A percentile compares a stretch with the other conserved stretches of the same genome.
Conservation (phyloP, 75 land plant genomes). For the Selaginella moellendorffii region DNA sequence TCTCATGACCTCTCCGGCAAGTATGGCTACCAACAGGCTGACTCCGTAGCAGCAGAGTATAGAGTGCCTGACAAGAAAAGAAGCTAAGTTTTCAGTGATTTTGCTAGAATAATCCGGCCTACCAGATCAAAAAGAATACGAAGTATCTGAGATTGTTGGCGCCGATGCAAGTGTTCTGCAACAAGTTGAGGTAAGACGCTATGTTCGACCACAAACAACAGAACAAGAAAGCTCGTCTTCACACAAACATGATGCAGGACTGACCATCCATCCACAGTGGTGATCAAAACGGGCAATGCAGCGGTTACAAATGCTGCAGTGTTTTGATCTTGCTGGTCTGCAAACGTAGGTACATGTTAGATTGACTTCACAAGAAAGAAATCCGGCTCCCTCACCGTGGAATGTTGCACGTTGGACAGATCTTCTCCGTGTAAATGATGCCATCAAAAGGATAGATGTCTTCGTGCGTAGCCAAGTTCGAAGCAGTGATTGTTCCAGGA, state of each 20-base stretch:
- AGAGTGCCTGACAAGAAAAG: constrained; percentile 55
- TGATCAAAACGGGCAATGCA: constrained; percentile 99
- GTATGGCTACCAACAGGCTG: constrained; percentile 42
- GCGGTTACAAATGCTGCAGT: constrained; percentile 84
- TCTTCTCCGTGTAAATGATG: constrained; percentile 50
- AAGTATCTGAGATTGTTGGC: constrained; percentile 88
- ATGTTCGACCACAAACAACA: not conserved
- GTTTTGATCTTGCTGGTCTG: constrained; percentile 97
- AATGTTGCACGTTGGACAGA: constrained; percentile 84
- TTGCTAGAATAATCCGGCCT: constrained; percentile 2
- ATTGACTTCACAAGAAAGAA: not conserved
- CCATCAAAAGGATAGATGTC: constrained; percentile 79
- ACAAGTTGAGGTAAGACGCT: not conserved
- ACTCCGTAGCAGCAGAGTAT: constrained; percentile 71
- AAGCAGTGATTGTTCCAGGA: constrained; percentile 58
- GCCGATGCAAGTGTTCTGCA: constrained; percentile 96
- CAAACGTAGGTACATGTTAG: not conserved
- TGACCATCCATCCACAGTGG: constrained; percentile 99
- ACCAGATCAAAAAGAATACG: constrained; percentile 87
- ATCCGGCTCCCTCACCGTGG: constrained; percentile 33
- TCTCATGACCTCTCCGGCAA: constrained; percentile 66
- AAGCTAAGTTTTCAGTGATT: not conserved
- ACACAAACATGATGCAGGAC: constrained; percentile 8
- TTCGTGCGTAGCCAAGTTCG: constrained; percentile 54
- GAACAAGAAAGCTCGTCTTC: not conserved